Base-by-base conservation (phyloP, 2,329 filamentous ascomycete species). In the Neofusicoccum cordaticola region DNA sequence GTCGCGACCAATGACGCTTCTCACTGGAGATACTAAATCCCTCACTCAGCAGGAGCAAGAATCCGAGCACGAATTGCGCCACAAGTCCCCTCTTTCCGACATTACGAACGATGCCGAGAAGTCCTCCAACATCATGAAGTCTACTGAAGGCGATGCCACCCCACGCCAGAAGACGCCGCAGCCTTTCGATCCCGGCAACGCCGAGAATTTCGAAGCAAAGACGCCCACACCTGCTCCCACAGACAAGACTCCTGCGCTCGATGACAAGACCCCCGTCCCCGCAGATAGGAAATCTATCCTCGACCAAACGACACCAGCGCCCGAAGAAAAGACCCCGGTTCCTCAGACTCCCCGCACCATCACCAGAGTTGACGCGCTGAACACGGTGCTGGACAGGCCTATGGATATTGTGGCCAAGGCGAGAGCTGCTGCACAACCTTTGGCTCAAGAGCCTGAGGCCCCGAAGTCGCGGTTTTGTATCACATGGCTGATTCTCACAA, bases 361-460 rank as follows among this genome's bases (percentile, higher is more conserved):
- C 51, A 90, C 90, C 75, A 90, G 90, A 44, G 86, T 94, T 72
- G 91, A 89, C 69, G 83, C 91, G 1, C 88, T 60, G 31, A 37
- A 92, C 79, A 91, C 91, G 0, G 83, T 92, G 65, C 79, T 97
- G 69, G 93, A 97, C 73, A 91, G 87, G 75, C 94, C 94, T 0
- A 93, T 97, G 89, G 94, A 97, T 72, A 97, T 98, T 69, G 88
- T 96, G 56, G 83, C 96, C 66, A 94, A 96, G 78, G 92, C 93
- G 53, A 88, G 93, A 66, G 90, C 89, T 39, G 82, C 89, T 72
- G 82, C 77, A 2, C 77, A 88, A 31, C 79, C 83, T 5, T 84
- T 86, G 0, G 79, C 87, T n/a, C 86, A 91, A 48, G 91, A 96
- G 75, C 87, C 92, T 31, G 86, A 85, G 0, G 88, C 85, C 0